phyloP scores from a whole-genome alignment of 306 rosid genomes.

The Pueraria montana region DNA sequence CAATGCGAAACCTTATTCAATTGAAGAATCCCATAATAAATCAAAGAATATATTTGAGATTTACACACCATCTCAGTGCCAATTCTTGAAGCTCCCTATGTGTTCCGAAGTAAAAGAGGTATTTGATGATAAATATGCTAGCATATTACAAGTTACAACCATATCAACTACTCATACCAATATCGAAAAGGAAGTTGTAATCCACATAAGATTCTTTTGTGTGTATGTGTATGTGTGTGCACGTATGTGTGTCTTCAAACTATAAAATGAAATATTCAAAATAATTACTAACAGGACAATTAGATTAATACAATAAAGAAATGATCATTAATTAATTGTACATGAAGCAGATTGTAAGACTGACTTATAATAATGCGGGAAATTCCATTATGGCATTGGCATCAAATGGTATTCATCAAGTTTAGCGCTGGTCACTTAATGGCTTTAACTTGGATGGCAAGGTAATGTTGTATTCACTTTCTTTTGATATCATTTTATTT shows the following conservation, averaged over 20 bases:
- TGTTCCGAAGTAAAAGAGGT: too few relatives aligned
- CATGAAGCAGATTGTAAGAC: conserved; percentile 33
- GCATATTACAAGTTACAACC: neutral
- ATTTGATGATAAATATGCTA: neutral
- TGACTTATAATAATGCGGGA: neutral
- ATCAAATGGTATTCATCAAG: conserved; percentile 28
- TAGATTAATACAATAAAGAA: neutral
- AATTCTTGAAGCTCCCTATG: too few relatives aligned
- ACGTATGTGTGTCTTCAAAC: too few relatives aligned
- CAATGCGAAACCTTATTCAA: too few relatives aligned
- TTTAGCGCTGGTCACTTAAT: conserved; percentile 16
- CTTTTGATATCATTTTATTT: neutral
- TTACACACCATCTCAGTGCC: too few relatives aligned
- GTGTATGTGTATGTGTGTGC: too few relatives aligned
- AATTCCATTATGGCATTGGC: conserved; percentile 34
- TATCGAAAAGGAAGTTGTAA: neutral
- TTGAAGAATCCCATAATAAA: too few relatives aligned
- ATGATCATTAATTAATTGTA: neutral
- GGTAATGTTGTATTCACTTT: neutral
- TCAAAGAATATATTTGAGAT: too few relatives aligned
- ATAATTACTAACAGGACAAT: neutral
- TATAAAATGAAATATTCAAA: neutral
- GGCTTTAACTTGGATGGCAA: neutral
- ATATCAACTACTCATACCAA: too few relatives aligned
- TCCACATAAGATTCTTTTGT: too few relatives aligned